Conservation (phyloP, 768 basidiomycete genomes). For the Phylloporus sp. region DNA sequence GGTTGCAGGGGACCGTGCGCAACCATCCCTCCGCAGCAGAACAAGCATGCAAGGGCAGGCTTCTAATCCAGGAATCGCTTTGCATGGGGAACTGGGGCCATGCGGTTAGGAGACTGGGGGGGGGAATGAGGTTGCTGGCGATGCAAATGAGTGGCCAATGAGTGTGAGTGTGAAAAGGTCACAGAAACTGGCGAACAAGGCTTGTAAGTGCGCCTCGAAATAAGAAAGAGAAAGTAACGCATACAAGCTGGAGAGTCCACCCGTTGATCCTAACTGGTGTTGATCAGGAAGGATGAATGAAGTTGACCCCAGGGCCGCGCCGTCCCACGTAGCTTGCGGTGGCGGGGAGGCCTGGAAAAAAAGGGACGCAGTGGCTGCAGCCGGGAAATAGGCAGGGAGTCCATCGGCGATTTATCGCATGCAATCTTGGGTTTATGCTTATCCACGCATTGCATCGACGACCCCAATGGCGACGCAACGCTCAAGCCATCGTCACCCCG, state of each 20-base stretch:
- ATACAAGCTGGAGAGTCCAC: slow-evolving; percentile 9
- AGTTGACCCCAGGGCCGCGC: slow-evolving; percentile 9
- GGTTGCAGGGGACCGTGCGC: slow-evolving; percentile 58
- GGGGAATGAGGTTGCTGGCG: slow-evolving; percentile 26
- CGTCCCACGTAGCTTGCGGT: slow-evolving; percentile 13
- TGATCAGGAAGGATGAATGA: slow-evolving; percentile 11
- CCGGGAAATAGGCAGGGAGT: slow-evolving; percentile 28
- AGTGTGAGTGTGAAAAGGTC: slow-evolving; percentile 8
- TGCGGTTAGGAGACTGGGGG: slow-evolving; percentile 13
- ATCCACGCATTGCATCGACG: slow-evolving; percentile 9
- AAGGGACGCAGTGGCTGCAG: slow-evolving; percentile 16
- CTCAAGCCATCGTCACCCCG: slow-evolving; percentile 7
- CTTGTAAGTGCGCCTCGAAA: slow-evolving; percentile 16
- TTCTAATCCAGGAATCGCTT: slow-evolving; percentile 42
- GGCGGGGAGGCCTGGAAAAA: slow-evolving; percentile 15
- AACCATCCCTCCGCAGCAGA: slow-evolving; percentile 64
- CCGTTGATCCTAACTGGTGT: slow-evolving; percentile 19
- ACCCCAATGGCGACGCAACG: background rate
- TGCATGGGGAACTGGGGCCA: slow-evolving; percentile 21
- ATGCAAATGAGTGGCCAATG: slow-evolving; percentile 18
- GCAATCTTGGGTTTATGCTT: slow-evolving; percentile 7
- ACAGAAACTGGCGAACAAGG: slow-evolving; percentile 6
- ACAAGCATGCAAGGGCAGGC: slow-evolving; percentile 58
- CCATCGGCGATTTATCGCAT: slow-evolving; percentile 28
- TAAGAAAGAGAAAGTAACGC: background rate